Percentiles rank a stretch among this genome's conserved stretches.
Evolutionary conservation across 2,329 filamentous ascomycete genomes (phyloP).

Genomic region (Cladosporium sp.): DNA sequence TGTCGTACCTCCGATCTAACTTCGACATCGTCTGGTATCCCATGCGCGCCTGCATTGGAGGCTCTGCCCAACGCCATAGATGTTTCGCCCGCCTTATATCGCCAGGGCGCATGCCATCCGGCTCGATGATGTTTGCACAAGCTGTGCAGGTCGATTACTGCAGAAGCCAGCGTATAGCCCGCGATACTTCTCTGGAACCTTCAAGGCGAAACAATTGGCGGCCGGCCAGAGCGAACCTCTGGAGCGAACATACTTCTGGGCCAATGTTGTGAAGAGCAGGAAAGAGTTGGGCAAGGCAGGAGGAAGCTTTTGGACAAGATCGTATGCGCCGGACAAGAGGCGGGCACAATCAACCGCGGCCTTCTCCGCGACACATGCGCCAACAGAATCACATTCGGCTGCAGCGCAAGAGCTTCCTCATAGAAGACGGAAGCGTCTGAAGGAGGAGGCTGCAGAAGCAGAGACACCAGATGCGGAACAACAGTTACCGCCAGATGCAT

Average conservation of each 20-base stretch:
- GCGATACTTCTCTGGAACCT: slow-evolving; percentile 10
- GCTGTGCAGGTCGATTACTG: slow-evolving; percentile 12
- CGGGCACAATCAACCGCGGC: slow-evolving; percentile 17
- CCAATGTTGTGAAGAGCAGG: slow-evolving; percentile 14
- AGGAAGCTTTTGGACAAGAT: slow-evolving; percentile 10
- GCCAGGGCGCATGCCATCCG: slow-evolving; percentile 15
- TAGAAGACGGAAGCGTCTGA: slow-evolving; percentile 37
- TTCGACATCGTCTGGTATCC: neutral
- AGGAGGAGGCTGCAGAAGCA: slow-evolving; percentile 28
- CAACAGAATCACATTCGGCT: slow-evolving; percentile 8
- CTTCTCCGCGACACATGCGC: slow-evolving; percentile 14
- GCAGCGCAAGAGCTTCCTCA: slow-evolving; percentile 32
- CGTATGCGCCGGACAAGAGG: slow-evolving; percentile 14
- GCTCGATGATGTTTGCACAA: slow-evolving; percentile 17
- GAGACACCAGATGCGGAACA: slow-evolving; percentile 21
- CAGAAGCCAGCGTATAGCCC: neutral
- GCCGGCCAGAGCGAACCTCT: slow-evolving; percentile 8
- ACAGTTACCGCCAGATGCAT: slow-evolving; percentile 59
- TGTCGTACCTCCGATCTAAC: slow-evolving; percentile 5
- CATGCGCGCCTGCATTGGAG: neutral
- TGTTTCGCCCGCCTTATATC: slow-evolving; percentile 16
- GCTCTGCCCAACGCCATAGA: neutral
- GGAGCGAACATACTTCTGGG: slow-evolving; percentile 18
- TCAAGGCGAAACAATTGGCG: slow-evolving; percentile 2
- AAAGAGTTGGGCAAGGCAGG: slow-evolving; percentile 8